Conservation (phyloP, 805 yeast genomes). For the Candida caryicola region DNA sequence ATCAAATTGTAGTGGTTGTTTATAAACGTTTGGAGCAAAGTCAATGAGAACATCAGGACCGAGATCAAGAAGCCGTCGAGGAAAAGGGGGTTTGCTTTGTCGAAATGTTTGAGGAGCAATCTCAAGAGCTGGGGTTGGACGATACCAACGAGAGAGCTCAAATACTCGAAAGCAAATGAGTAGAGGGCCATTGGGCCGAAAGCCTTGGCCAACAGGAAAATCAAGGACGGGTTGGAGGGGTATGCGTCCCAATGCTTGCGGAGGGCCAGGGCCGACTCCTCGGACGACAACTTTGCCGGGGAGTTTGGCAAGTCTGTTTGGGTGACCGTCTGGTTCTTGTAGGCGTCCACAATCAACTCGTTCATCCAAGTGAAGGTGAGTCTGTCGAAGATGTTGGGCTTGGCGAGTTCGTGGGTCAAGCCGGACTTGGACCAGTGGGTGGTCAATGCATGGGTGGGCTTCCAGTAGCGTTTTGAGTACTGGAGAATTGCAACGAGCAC, state of each 20-base stretch:
- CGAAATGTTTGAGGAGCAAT: conserved; percentile 58
- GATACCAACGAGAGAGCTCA: conserved; percentile 37
- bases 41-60: conserved; percentile 56
- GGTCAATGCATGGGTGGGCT: conserved; percentile 39
- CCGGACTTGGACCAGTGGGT: conserved; percentile 25
- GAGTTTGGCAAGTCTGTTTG: conserved; percentile 31
- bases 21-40: conserved; percentile 58
- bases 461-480: conserved; percentile 26
- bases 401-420: conserved; percentile 13
- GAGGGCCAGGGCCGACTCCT: conserved; percentile 14
- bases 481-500: conserved; percentile 38
- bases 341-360: conserved; percentile 38
- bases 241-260: conserved; percentile 15
- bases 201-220: conserved; percentile 20
- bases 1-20: conserved; percentile 66
- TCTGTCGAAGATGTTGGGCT: conserved; percentile 35
- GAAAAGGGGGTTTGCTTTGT: conserved; percentile 45
- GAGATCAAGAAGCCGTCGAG: conserved; percentile 65
- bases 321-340: conserved; percentile 34
- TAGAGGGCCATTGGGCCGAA: conserved; percentile 23
- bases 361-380: conserved; percentile 51
- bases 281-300: conserved; percentile 25
- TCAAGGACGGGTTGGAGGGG: conserved; percentile 11
- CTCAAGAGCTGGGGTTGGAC: conserved; percentile 84
- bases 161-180: conserved; percentile 24